Evolutionary conservation across 768 basidiomycete genomes (phyloP).

Genomic region (Xerocomellus dryophilus): DNA sequence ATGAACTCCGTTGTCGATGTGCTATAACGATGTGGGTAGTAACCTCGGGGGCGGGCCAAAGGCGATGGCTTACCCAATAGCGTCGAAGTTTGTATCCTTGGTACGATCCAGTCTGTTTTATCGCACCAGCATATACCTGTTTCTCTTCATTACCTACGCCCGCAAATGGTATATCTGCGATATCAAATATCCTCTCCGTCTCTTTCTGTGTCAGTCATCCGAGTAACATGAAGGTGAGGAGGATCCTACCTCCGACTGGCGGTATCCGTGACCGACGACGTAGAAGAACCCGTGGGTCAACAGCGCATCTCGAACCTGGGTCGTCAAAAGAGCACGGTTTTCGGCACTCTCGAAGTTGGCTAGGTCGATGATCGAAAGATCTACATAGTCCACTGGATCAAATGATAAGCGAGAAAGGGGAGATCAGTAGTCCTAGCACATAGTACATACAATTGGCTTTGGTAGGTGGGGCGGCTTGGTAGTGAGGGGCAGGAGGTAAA

Average conservation of each 20-base stretch:
- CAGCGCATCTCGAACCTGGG: slow-evolving; percentile 46
- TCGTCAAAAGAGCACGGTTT: slow-evolving; percentile 37
- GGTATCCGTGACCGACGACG: slow-evolving; percentile 38
- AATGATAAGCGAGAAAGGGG: slow-evolving; percentile 3
- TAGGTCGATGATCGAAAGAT: slow-evolving; percentile 53
- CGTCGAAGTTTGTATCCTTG: slow-evolving; percentile 52
- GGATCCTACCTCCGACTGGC: slow-evolving; percentile 34
- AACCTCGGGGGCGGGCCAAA: neutral
- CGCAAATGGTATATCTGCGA: slow-evolving; percentile 46
- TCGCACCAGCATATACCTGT: slow-evolving; percentile 36
- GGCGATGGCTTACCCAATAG: slow-evolving; percentile 40
- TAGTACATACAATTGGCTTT: slow-evolving; percentile 33
- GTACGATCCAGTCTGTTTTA: slow-evolving; percentile 45
- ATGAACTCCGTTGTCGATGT: slow-evolving; percentile 57
- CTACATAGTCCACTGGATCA: slow-evolving; percentile 45
- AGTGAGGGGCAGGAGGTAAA: slow-evolving; percentile 36
- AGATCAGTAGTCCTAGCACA: neutral
- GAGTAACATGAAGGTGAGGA: neutral
- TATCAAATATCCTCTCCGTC: slow-evolving; percentile 48
- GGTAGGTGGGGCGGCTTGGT: slow-evolving; percentile 36
- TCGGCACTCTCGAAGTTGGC: slow-evolving; percentile 38
- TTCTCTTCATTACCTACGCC: slow-evolving; percentile 44
- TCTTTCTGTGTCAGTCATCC: slow-evolving; percentile 34
- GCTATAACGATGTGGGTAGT: slow-evolving; percentile 34
- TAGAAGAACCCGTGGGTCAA: slow-evolving; percentile 43